A percentile compares a stretch with the other conserved stretches of the same genome.
phyloP scores from a whole-genome alignment of 2,329 filamentous ascomycete genomes.

The Dothidotthia symphoricarpi region DNA sequence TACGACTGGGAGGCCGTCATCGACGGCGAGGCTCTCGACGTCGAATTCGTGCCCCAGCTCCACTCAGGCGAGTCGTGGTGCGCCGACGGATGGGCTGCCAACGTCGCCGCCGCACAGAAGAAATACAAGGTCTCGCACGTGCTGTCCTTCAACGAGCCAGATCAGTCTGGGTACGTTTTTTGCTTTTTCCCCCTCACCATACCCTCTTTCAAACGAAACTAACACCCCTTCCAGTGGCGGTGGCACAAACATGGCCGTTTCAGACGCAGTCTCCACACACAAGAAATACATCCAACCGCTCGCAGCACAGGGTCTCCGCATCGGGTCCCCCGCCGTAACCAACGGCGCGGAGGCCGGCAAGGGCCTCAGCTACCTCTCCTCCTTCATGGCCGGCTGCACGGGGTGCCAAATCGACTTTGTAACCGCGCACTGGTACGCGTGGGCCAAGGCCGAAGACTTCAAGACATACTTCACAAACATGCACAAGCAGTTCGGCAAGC shows the following conservation, averaged over 20 bases:
- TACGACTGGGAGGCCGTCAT: conserved; percentile 65
- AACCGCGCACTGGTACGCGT: conserved; percentile 40
- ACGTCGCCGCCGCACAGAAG: conserved; percentile 28
- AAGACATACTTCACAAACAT: conserved; percentile 40
- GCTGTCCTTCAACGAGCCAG: conserved; percentile 43
- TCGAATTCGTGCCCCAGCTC: conserved; percentile 61
- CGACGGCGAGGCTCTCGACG: conserved; percentile 40
- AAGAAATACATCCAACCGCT: conserved; percentile 29
- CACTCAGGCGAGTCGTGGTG: conserved; percentile 32
- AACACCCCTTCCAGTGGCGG: conserved; percentile 19
- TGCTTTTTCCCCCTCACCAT: neutral
- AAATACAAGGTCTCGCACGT: conserved; percentile 34
- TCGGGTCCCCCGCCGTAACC: conserved; percentile 40
- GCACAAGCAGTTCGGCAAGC: conserved; percentile 27
- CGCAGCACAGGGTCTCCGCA: conserved; percentile 23
- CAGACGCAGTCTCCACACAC: conserved; percentile 21
- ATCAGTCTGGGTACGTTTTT: conserved; percentile 33
- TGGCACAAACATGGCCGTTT: conserved; percentile 28
- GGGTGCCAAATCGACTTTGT: conserved; percentile 39
- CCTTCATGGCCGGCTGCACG: conserved; percentile 26
- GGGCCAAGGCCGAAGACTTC: conserved; percentile 34
- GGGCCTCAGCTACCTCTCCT: conserved; percentile 34
- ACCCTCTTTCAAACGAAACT: conserved; percentile 3
- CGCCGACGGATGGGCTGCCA: conserved; percentile 27
- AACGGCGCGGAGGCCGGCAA: conserved; percentile 25